Evolutionary conservation across 495 filamentous ascomycete genomes (phyloP), one percentile per base, ranked within the genome.

Genomic region (Parmelia sp.): DNA sequence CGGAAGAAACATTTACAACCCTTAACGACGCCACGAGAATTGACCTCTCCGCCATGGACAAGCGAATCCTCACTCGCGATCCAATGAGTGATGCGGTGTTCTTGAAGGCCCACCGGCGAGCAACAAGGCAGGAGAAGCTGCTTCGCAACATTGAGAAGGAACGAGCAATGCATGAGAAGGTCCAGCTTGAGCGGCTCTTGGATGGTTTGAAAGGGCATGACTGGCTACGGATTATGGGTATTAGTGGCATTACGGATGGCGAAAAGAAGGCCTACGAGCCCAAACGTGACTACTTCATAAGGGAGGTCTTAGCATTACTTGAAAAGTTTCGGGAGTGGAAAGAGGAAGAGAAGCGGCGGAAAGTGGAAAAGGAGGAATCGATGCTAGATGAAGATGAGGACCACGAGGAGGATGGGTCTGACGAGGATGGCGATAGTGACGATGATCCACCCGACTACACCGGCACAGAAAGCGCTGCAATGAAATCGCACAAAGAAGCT

Each of bases 171-270:
- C 92, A 97, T 79, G 91, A 97, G 71, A 90, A 91, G 68, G 86
- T 91, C 60, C 88, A 92, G 68, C 83, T 97, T 44, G 89, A 94
- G 60, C 83, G 92, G 11, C 79, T 96, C 44, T 82, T 97, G 44
- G 91, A 94, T 56, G 91, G 90, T 45, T 82, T 99, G 6, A 86
- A 89, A 71, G 86, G 92, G n/a, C 88, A 85, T 44, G 94, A 97
- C 71, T 99, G 94, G 94, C 78, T 97, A 62, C 88, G 90, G 61
- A 81, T 90, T 3, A 93, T 99, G 87, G 94, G 94, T n/a, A 86
- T 97, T 53, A 90, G 84, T 58, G 89, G 89, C 15, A 84, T 92
- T 29, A 91, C 91, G 12, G 93, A 95, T 67, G 82, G 81, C 57
- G 88, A 89, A 62, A 90, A 87, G 76, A 94, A 89, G 69, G 84